phyloP scores from a whole-genome alignment of 805 yeast genomes.

The Cyberlindnera bimundalis region DNA sequence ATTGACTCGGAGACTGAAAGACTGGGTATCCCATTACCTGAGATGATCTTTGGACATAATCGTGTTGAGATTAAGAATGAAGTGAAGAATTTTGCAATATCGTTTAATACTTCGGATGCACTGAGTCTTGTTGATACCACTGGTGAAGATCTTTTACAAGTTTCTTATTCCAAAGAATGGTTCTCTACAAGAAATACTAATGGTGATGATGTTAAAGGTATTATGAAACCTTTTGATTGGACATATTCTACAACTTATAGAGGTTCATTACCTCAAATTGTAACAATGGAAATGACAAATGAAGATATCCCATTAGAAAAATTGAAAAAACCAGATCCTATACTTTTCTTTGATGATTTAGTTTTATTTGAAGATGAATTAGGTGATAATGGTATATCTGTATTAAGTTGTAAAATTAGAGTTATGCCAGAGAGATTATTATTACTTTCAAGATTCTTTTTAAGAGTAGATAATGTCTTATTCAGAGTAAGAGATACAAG shows the following conservation, averaged over 20 bases:
- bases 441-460: slow-evolving; percentile 69
- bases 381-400: slow-evolving; percentile 92
- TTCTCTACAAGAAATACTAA: slow-evolving; percentile 33
- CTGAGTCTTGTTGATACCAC: slow-evolving; percentile 53
- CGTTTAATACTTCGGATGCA: slow-evolving; percentile 78
- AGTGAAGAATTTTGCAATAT: slow-evolving; percentile 42
- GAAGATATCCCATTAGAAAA: slow-evolving; percentile 64
- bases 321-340: slow-evolving; percentile 74
- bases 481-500: slow-evolving; percentile 84
- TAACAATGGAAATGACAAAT: slow-evolving; percentile 26
- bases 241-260: slow-evolving; percentile 80
- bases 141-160: slow-evolving; percentile 54
- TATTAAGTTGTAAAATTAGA: slow-evolving; percentile 72
- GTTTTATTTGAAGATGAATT: slow-evolving; percentile 90
- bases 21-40: slow-evolving; percentile 84
- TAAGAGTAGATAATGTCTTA: slow-evolving; percentile 87
- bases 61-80: slow-evolving; percentile 48
- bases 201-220: slow-evolving; percentile 47
- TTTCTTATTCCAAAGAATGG: slow-evolving; percentile 90
- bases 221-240: slow-evolving; percentile 92
- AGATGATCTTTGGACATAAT: slow-evolving; percentile 94
- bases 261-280: slow-evolving; percentile 45
- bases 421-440: slow-evolving; percentile 84
- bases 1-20: slow-evolving; percentile 59
- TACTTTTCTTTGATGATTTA: slow-evolving; percentile 84